A percentile compares a stretch with the other conserved stretches of the same genome.
Conservation (phyloP, 2,329 filamentous ascomycete species). For the Colletotrichum sp. region DNA sequence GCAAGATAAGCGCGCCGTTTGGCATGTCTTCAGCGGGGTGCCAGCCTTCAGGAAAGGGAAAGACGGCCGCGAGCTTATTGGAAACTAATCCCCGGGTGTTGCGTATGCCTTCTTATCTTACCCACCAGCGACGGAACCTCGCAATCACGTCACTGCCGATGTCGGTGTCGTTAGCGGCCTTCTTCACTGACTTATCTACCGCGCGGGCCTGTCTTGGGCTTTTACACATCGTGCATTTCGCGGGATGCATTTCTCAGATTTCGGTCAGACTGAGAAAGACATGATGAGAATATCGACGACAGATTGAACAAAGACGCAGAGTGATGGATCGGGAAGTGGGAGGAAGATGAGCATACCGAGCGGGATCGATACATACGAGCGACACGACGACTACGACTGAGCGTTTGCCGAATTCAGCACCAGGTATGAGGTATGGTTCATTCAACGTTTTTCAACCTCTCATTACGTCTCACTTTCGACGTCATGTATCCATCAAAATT, state of each 20-base stretch:
- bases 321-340: neutral
- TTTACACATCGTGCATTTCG: neutral
- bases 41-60: neutral
- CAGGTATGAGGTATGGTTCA: neutral
- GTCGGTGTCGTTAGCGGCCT: constrained; percentile 4
- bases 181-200: neutral
- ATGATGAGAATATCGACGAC: neutral
- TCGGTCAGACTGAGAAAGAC: neutral
- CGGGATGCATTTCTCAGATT: neutral
- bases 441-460: neutral
- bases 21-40: neutral
- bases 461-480: neutral
- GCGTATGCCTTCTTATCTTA: constrained; percentile 13
- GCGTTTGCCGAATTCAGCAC: neutral
- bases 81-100: constrained; percentile 2
- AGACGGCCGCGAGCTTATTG: neutral
- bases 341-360: neutral
- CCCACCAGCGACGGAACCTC: constrained; percentile 13
- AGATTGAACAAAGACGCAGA: neutral
- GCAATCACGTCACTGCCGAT: constrained; percentile 22
- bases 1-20: constrained; percentile 4
- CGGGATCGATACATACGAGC: neutral
- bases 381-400: neutral
- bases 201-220: neutral
- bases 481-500: neutral